phyloP scores from a whole-genome alignment of 208 protist genomes.

The Phytomonas sp. region DNA sequence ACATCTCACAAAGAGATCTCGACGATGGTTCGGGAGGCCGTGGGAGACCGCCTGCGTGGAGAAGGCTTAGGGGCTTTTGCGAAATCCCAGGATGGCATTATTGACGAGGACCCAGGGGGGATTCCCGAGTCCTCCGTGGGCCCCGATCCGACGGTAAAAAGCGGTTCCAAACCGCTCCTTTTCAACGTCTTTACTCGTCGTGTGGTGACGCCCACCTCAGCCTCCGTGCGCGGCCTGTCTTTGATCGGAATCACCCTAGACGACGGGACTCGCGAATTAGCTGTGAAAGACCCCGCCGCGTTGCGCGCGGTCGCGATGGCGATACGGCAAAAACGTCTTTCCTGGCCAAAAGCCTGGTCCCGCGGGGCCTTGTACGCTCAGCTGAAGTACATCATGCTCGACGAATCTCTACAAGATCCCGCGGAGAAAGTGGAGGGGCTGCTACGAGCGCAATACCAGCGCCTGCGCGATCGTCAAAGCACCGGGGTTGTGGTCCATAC shows the following conservation, averaged over 20 bases:
- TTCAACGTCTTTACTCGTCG: conserved; percentile 84
- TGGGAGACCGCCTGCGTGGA: neutral
- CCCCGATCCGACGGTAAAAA: neutral
- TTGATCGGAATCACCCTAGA: conserved; percentile 59
- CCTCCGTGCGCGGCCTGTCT: conserved; percentile 33
- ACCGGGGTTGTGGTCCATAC: conserved; percentile 24
- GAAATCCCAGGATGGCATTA: neutral
- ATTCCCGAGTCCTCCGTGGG: neutral
- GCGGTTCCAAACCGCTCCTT: conserved; percentile 18
- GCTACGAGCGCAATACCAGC: conserved; percentile 40
- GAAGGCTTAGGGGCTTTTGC: neutral
- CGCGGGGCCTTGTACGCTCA: conserved; percentile 32
- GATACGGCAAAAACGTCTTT: conserved; percentile 30
- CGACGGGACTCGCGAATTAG: conserved; percentile 30
- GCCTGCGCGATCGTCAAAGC: conserved; percentile 15
- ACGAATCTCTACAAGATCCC: conserved; percentile 16
- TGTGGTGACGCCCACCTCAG: conserved; percentile 37
- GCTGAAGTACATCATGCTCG: conserved; percentile 29
- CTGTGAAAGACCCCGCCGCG: conserved; percentile 27
- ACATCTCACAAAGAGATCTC: conserved; percentile 6
- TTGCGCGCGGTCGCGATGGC: conserved; percentile 31
- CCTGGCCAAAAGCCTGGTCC: conserved; percentile 61
- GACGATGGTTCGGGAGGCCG: conserved; percentile 6
- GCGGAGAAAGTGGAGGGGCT: conserved; percentile 26
- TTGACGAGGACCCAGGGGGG: neutral